phyloP scores from a whole-genome alignment of 352 stramenopile species.

The Achlya hypogyna region DNA sequence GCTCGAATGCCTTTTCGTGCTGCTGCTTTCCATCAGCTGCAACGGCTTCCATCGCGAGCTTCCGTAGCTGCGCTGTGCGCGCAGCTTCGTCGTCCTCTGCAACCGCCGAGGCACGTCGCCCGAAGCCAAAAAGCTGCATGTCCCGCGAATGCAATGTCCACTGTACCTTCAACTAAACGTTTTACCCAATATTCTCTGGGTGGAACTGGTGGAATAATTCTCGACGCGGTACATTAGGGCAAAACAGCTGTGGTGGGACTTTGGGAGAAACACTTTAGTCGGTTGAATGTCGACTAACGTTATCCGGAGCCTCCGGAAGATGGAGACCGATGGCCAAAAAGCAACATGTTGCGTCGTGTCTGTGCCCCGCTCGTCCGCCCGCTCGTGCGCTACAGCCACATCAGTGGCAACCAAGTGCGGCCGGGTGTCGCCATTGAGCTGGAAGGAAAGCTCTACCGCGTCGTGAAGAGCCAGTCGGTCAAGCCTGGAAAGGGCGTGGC shows the following conservation, averaged over 20 bases:
- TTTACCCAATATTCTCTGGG: too few species aligned
- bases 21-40: conserved; percentile 37
- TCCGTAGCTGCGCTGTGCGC: background rate
- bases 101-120: background rate
- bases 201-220: too few species aligned
- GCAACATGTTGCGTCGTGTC: background rate
- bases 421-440: conserved; percentile 76
- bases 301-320: background rate
- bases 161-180: too few species aligned
- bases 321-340: background rate
- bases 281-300: too few species aligned
- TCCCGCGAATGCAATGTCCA: too few species aligned
- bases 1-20: conserved; percentile 43
- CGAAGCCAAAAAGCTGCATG: conserved; percentile 10
- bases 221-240: too few species aligned
- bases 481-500: conserved; percentile 79
- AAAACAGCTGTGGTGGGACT: too few species aligned
- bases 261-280: background rate
- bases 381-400: background rate
- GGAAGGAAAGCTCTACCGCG: conserved; percentile 74
- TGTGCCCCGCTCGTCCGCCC: background rate
- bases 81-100: background rate
- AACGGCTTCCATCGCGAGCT: conserved; percentile 27
- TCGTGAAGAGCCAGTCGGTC: conserved; percentile 76
- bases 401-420: conserved; percentile 62